Evolutionary conservation across 1,139 yeast species (phyloP), one percentile per base, ranked within the genome.

Genomic region (Meyerozyma elateridarum): DNA sequence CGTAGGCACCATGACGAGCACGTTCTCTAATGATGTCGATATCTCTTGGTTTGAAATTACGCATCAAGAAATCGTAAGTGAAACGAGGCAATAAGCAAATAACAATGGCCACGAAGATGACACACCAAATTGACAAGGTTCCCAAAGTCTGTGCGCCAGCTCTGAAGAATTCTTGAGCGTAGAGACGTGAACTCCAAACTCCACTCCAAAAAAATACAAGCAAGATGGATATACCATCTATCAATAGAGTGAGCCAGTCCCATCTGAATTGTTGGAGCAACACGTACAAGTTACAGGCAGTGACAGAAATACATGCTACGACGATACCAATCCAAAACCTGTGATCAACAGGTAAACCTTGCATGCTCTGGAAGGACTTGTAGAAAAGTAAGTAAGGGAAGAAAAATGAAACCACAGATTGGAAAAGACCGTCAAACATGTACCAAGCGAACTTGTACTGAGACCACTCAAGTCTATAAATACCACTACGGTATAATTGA

Each of bases 201-300:
- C 80, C 79, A 7, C 78, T 62, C 83, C 83, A 76, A 56, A 74
- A 73, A 45, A 61, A 73, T n/a, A 76, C 70, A 33, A 76, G 46
- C 35, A 75, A 54, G 27, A 70, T 61, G 3, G 81, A 75, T 28
- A 76, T 51, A 3, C 68, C 60, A 42, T 66, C 60, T 36, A 75
- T 68, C 34, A 73, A 51, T 30, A 67, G 44, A 22, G 79, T 59
- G 30, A 76, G 54, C 76, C 78, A 72, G 51, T 76, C 83, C 83
- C 83, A 76, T 47, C 81, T 57, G 40, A 61, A 63, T 48, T 76
- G 82, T 38, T 68, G 75, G 36, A 76, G 54, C 42, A 76, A 50
- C 18, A 76, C 70, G 48, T 73, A 75, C 11, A 73, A 33, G 49
- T 76, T 66, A 58, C 79, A 71, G 1, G 79, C 58, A 17, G 74